Base-by-base conservation (phyloP, 345 rosid genomes). In the Aegle marmelos region DNA sequence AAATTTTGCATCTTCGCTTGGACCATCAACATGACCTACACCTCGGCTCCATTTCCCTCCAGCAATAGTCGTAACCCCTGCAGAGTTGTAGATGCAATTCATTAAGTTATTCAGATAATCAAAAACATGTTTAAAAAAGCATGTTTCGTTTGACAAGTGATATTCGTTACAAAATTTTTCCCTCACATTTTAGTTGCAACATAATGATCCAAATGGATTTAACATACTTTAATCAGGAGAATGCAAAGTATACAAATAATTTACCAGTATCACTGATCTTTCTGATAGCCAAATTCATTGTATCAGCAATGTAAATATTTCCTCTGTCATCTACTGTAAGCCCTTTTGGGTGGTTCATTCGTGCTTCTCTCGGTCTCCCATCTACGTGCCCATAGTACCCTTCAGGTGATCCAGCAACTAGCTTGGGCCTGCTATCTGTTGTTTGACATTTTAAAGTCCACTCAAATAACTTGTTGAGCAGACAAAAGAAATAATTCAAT, bases 21-120 rank as follows among this genome's bases (percentile, higher is more conserved):
- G 92, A 76, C 94, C 94, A 37, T 92, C 97, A 5, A 91, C 86
- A 75, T 89, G 97, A 25, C 92, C 97, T 69, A 86, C 84, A 78
- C 92, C 83, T 56, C 92, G 85, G 68, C 87, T 79, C 84, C 94
- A 82, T 87, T 93, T 90, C 31, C 99, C 97, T 8, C 92, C 95
- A 4, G 97, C 98, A 70, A 96, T 96, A 37, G 98, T 96, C 45
- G 98, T 87, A 39, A 96, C 91, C 37, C 98, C 99, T 96, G 84
- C 81, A 86, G 6, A 56, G 61, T 39, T 34, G 41, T 58, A 61
- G 73, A 24, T 37, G 10, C n/a, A 72, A 68, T 37, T 70, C 27
- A 65, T 50, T 21, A 16, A 57, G 48, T 9, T 7, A 66, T n/a
- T 60, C 39, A 0, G 22, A 17, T 19, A 24, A 65, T 66, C 19